Conservation (phyloP, 2,329 filamentous ascomycete genomes). For the Ophiostoma tasmaniense region DNA sequence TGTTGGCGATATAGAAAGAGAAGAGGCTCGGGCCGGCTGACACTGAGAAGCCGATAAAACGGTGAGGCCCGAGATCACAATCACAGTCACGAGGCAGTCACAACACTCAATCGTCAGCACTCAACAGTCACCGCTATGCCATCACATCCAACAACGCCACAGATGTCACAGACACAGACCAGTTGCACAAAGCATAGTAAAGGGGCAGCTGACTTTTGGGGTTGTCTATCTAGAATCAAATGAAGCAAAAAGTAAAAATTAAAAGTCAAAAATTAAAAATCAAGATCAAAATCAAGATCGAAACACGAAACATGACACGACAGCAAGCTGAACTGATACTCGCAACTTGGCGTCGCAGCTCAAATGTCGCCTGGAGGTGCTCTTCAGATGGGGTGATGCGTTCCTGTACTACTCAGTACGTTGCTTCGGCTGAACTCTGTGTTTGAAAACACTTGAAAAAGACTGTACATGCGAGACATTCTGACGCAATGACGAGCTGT, state of each 20-base stretch:
- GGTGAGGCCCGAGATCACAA: not conserved
- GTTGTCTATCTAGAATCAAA: too few species aligned
- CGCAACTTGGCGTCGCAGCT: not conserved
- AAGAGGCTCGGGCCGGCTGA: not conserved
- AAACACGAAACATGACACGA: not conserved
- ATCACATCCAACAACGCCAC: not conserved
- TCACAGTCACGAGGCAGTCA: not conserved
- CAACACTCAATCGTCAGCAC: not conserved
- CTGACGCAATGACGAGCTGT: not conserved
- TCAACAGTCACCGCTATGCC: not conserved
- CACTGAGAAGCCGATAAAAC: not conserved
- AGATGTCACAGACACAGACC: not conserved
- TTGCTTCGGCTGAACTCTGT: not conserved
- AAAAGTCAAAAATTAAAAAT: too few species aligned
- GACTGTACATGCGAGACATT: not conserved
- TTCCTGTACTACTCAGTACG: not conserved
- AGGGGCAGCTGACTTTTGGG: not conserved
- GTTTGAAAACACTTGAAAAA: not conserved
- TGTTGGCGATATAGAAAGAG: not conserved
- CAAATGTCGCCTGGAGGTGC: not conserved
- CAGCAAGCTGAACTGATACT: not conserved
- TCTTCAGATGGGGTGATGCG: not conserved
- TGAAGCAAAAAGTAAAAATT: too few species aligned
- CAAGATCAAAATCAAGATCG: too few species aligned
- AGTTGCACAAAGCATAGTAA: not conserved